Base-by-base conservation (phyloP, 2,329 filamentous ascomycete genomes). In the Epichloe sylvatica region DNA sequence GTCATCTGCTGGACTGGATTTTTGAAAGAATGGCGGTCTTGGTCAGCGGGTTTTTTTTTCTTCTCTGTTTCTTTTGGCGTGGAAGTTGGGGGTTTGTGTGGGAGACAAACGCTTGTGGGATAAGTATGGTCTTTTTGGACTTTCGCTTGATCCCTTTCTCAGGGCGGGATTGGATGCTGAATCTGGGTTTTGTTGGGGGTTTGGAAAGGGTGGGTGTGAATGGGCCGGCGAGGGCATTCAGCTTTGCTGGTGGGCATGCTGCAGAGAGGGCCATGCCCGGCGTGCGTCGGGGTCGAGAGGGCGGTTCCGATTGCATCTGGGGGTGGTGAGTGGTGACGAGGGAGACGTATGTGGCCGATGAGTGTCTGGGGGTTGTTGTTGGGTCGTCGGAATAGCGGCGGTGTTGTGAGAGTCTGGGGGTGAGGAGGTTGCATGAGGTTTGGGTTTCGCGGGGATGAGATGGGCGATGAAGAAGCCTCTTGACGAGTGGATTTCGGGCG, bases 131-230 rank as follows among this genome's bases (percentile, higher is more conserved):
- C 35, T 35, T 33, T 33, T 46, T 46, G 12, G 21, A 30, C 25
- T 46, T 48, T 13, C 41, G n/a, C 41, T 47, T 51, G 23, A 41
- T 45, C 2, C 49, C 45, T 19, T 48, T 51, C 7, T 48, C 39
- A 4, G 39, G 9, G 11, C 2, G 4, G 13, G 33, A 1, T 21
- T 48, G 17, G 17, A 23, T 21, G 8, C 7, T 36, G 35, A 19
- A 19, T 35, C 17, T 25, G 41, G 15, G 4, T 44, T 6, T 15
- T 36, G n/a, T 25, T 30, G 25, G 25, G 46, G 23, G 4, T 11
- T 19, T 15, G 40, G 40, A 4, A 25, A 9, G 19, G 13, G 21
- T 5, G 13, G 39, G 39, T 5, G 33, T 42, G 33, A 37, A 36
- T 2, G 19, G 7, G 19, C 33, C 46, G 39, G 39, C 39, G 46